phyloP scores from a whole-genome alignment of 306 rosid genomes.

The Medicago arabica region DNA sequence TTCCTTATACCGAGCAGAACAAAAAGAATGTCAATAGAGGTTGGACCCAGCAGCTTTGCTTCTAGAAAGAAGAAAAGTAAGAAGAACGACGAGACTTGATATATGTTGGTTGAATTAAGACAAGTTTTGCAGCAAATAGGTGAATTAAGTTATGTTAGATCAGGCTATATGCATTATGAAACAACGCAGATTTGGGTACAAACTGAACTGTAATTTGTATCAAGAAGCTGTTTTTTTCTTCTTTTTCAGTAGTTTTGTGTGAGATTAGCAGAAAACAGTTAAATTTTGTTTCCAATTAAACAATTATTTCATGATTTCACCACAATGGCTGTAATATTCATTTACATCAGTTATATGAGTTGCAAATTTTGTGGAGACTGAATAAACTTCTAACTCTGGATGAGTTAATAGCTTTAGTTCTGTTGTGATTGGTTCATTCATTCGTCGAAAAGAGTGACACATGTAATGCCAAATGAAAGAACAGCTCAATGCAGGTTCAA shows the following conservation, averaged over 20 bases:
- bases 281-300: conserved; percentile 28
- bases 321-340: background rate
- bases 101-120: conserved; percentile 5
- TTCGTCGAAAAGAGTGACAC: background rate
- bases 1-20: conserved; percentile 55
- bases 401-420: background rate
- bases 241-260: conserved; percentile 9
- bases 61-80: conserved; percentile 91
- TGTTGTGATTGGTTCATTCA: conserved; percentile 10
- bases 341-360: background rate
- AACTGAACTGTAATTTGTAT: conserved; percentile 23
- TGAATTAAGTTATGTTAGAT: conserved; percentile 19
- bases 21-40: conserved; percentile 82
- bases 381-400: background rate
- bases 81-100: conserved; percentile 49
- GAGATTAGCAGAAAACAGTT: conserved; percentile 13
- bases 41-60: conserved; percentile 92
- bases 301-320: background rate
- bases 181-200: conserved; percentile 12
- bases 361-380: background rate
- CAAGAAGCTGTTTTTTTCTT: background rate
- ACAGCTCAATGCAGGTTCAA: background rate
- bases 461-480: background rate
- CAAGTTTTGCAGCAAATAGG: conserved; percentile 16
- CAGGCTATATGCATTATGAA: conserved; percentile 16